These are phyloP conservation scores for Aplosporella prunicola DNA, from an alignment of 2,329 filamentous ascomycete species.

Conservation along the genomic window DNA sequence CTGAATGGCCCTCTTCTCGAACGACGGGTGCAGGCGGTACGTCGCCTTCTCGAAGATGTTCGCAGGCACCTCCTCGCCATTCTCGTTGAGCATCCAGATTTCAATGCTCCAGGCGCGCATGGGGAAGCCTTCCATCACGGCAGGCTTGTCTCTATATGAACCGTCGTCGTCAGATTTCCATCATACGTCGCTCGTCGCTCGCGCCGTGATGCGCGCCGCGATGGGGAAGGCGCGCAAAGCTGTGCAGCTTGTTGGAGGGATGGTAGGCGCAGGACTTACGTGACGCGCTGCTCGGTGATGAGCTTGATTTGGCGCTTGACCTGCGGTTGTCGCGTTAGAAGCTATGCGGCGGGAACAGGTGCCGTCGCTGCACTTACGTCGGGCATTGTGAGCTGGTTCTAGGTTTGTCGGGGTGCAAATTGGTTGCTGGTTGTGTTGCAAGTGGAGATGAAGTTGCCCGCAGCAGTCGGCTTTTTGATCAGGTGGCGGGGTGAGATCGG, in stretches of 20 bases:
- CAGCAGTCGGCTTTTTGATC: too few species aligned
- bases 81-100: conserved; percentile 74
- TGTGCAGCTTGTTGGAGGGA: conserved; percentile 6
- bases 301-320: conserved; percentile 83
- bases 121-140: conserved; percentile 76
- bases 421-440: not conserved
- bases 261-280: conserved; percentile 49
- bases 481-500: too few species aligned
- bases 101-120: conserved; percentile 89
- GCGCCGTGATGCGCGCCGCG: not conserved
- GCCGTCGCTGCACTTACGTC: conserved; percentile 35
- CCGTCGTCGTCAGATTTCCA: not conserved
- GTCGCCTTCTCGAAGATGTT: conserved; percentile 84
- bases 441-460: too few species aligned
- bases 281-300: conserved; percentile 80
- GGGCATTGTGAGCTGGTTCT: conserved; percentile 32
- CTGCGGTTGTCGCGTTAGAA: conserved; percentile 31
- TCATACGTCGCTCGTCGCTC: not conserved
- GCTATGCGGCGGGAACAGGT: too few species aligned
- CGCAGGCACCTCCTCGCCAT: conserved; percentile 74
- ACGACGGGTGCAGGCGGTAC: conserved; percentile 90
- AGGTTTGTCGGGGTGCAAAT: too few species aligned
- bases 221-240: conserved; percentile 8
- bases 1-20: conserved; percentile 68
- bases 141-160: conserved; percentile 58